A percentile compares a stretch with the other conserved stretches of the same genome.
These are phyloP conservation scores for Melaleuca alternifolia DNA, from an alignment of 345 rosid genomes.

Conservation along the genomic window DNA sequence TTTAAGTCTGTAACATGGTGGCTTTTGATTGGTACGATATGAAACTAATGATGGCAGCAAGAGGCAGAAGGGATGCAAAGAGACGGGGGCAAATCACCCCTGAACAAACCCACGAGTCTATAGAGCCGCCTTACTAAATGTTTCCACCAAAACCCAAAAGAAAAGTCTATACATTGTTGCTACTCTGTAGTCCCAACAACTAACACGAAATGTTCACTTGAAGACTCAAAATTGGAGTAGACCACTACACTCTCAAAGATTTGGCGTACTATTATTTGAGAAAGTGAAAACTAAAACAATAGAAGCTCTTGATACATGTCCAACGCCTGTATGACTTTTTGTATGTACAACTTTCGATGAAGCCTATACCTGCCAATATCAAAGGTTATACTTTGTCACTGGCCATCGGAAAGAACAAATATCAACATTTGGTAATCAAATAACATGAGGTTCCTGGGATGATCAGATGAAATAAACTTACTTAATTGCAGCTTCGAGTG, in stretches of 20 bases:
- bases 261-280: neutral
- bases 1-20: neutral
- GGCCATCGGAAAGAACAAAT: neutral
- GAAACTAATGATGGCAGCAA: neutral
- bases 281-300: slow-evolving; percentile 23
- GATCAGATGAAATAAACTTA: slow-evolving; percentile 4
- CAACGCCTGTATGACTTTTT: slow-evolving; percentile 64
- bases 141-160: neutral
- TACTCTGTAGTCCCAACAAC: neutral
- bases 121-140: neutral
- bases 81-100: neutral
- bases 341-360: slow-evolving; percentile 63
- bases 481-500: slow-evolving; percentile 56
- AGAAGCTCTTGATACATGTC: slow-evolving; percentile 68
- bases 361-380: slow-evolving; percentile 47
- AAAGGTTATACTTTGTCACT: neutral
- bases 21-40: neutral
- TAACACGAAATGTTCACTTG: neutral
- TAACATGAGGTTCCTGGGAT: neutral
- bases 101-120: neutral
- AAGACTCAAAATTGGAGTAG: neutral
- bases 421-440: neutral
- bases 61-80: neutral
- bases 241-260: neutral
- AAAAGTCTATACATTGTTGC: neutral